Conservation (phyloP, 495 filamentous ascomycete genomes). For the Tetracladium setigerum region DNA sequence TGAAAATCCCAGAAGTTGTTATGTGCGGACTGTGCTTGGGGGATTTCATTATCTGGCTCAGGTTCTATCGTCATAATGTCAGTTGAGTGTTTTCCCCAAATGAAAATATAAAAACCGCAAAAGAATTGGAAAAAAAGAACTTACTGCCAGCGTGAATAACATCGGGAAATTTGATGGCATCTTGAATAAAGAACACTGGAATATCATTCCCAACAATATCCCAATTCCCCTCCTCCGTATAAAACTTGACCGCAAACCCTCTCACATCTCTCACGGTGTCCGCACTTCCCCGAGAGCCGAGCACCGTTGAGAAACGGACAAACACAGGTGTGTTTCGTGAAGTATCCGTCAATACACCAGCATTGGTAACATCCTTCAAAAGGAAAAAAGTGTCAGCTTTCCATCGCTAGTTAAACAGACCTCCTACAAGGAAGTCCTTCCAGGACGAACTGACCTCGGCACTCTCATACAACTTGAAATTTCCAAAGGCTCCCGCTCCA, state of each 20-base stretch:
- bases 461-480: constrained; percentile 66
- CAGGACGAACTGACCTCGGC: constrained; percentile 27
- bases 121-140: neutral
- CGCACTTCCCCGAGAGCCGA: constrained; percentile 67
- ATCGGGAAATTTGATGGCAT: constrained; percentile 69
- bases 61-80: constrained; percentile 41
- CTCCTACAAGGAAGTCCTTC: no score
- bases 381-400: constrained; percentile 11
- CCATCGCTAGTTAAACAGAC: no score
- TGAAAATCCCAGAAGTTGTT: constrained; percentile 57
- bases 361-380: constrained; percentile 52
- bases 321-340: constrained; percentile 73
- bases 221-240: constrained; percentile 54
- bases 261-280: constrained; percentile 79
- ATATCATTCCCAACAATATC: constrained; percentile 61
- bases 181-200: constrained; percentile 66
- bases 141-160: constrained; percentile 63
- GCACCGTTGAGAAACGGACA: constrained; percentile 75
- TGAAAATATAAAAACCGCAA: no score
- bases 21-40: constrained; percentile 58
- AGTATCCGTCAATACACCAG: constrained; percentile 73
- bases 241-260: constrained; percentile 76
- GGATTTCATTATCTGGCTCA: constrained; percentile 68
- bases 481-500: constrained; percentile 76
- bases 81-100: constrained; percentile 19